phyloP scores from a whole-genome alignment of 2,329 filamentous ascomycete species.

The Alternaria triticina region DNA sequence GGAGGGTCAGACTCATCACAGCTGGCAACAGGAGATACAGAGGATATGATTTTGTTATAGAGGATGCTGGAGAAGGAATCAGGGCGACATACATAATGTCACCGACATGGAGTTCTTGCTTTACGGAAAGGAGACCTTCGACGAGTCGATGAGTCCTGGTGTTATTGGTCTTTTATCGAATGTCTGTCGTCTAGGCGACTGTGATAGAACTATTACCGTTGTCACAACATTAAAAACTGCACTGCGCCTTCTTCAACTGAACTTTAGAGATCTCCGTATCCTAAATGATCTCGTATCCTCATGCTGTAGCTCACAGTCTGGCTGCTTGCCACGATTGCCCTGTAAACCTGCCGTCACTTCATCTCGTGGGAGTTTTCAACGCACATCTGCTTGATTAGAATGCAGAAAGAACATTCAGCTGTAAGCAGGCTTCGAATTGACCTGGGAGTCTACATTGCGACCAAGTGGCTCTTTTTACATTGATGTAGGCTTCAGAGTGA shows the following conservation, averaged over 20 bases:
- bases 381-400: not conserved
- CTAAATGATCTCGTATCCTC: not conserved
- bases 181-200: not conserved
- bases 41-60: slow-evolving; percentile 1
- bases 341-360: not conserved
- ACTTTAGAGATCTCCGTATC: not conserved
- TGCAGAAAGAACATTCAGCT: not conserved
- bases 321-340: not conserved
- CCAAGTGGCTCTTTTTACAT: not conserved
- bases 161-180: not conserved
- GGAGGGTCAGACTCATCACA: slow-evolving; percentile 7
- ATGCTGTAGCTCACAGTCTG: not conserved
- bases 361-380: not conserved
- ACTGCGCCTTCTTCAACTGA: not conserved
- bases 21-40: slow-evolving; percentile 10
- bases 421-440: not conserved
- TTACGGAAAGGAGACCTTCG: not conserved
- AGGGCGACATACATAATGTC: not conserved
- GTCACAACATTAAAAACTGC: not conserved
- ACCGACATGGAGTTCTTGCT: not conserved
- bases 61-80: not conserved
- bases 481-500: not conserved
- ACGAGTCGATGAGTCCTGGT: not conserved
- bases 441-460: too few relatives aligned
- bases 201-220: not conserved